phyloP scores from a whole-genome alignment of 2,329 filamentous ascomycete species.

The Penicillium sp. region DNA sequence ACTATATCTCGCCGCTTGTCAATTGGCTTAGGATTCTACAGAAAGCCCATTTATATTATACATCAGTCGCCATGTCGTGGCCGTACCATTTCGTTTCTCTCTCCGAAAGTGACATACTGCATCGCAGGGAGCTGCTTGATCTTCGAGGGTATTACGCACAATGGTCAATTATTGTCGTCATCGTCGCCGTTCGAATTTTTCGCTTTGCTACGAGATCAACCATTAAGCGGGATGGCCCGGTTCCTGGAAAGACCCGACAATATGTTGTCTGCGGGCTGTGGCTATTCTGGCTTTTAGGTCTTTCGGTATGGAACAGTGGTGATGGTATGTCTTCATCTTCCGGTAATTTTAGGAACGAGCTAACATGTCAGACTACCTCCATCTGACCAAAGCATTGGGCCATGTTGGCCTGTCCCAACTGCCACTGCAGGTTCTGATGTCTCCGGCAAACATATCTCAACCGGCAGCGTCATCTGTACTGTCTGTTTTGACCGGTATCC shows the following conservation, averaged over 20 bases:
- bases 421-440: conserved; percentile 59
- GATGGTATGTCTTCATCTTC: conserved; percentile 46
- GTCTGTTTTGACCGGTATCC: conserved; percentile 52
- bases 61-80: conserved; percentile 31
- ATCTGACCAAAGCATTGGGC: conserved; percentile 62
- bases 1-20: background rate
- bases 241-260: conserved; percentile 46
- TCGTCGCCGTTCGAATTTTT: conserved; percentile 41
- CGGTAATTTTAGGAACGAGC: background rate
- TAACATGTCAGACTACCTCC: conserved; percentile 56
- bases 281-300: conserved; percentile 52
- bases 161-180: conserved; percentile 49
- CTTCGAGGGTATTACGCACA: conserved; percentile 57
- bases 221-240: conserved; percentile 48
- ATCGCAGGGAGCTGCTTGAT: conserved; percentile 54
- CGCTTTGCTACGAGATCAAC: conserved; percentile 1
- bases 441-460: conserved; percentile 43
- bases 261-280: conserved; percentile 50
- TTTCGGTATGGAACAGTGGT: conserved; percentile 52
- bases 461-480: conserved; percentile 49
- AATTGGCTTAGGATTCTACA: background rate
- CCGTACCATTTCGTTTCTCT: conserved; percentile 55
- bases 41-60: background rate
- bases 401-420: conserved; percentile 60
- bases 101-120: conserved; percentile 49